Evolutionary conservation across 805 yeast genomes (phyloP).

Genomic region (Cyberlindnera xishuangbannaensis): DNA sequence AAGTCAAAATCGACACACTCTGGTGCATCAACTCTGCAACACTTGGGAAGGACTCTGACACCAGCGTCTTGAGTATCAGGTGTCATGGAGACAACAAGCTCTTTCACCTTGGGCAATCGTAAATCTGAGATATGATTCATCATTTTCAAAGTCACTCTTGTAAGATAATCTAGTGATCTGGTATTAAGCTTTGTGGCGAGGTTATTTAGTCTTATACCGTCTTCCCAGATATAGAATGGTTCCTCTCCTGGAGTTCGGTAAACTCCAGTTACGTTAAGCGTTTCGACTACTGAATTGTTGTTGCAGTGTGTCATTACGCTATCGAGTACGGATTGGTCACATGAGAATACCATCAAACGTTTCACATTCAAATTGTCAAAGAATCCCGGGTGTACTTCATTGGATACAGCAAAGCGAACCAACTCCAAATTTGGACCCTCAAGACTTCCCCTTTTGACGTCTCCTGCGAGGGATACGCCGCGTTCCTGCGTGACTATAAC

Average conservation of each 20-base stretch:
- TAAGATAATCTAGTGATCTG: neutral
- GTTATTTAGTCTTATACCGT: neutral
- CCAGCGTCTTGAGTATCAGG: neutral
- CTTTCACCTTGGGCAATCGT: neutral
- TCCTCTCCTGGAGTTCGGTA: neutral
- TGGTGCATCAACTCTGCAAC: neutral
- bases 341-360: neutral
- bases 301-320: neutral
- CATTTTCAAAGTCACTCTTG: conserved; percentile 1
- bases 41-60: neutral
- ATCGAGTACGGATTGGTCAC: neutral
- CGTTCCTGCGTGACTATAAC: neutral
- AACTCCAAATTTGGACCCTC: neutral
- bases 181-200: neutral
- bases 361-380: neutral
- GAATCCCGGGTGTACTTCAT: neutral
- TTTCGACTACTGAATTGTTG: neutral
- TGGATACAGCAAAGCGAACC: neutral
- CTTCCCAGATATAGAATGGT: neutral
- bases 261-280: neutral
- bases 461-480: neutral
- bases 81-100: neutral
- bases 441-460: neutral
- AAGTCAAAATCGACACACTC: conserved; percentile 1
- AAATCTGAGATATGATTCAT: neutral